These are phyloP conservation scores for Pseudonitzschia multistriata DNA, from an alignment of 108 stramenopile genomes.

Conservation along the genomic window DNA sequence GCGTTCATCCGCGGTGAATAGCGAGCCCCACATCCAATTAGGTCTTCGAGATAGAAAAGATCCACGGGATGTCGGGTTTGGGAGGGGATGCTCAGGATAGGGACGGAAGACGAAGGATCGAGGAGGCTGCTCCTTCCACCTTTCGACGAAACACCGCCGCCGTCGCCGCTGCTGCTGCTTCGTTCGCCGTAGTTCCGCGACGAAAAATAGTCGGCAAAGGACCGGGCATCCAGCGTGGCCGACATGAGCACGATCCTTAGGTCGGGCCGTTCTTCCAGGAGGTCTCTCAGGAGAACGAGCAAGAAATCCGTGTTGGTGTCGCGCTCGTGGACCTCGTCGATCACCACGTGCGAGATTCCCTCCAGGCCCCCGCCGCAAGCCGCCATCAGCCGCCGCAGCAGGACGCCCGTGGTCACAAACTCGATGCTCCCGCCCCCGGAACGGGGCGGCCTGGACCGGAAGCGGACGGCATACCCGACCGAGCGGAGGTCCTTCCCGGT, in stretches of 20 bases:
- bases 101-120: no score
- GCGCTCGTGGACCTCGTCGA: conserved; percentile 99
- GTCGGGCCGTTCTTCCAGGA: conserved; percentile 62
- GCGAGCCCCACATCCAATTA: not conserved
- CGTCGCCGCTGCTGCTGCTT: no score
- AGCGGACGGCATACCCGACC: conserved; percentile 79
- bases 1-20: not conserved
- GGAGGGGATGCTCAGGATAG: conserved; percentile 54
- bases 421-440: conserved; percentile 46
- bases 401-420: conserved; percentile 83
- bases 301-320: conserved; percentile 96
- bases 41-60: not conserved
- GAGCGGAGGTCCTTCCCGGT: conserved; percentile 22
- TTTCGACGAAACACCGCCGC: no score
- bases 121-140: no score
- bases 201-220: conserved; percentile 95
- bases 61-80: not conserved
- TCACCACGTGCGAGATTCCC: conserved; percentile 73
- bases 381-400: conserved; percentile 63
- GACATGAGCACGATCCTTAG: conserved; percentile 91
- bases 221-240: conserved; percentile 97
- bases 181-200: conserved; percentile 88
- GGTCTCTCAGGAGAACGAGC: conserved; percentile 94
- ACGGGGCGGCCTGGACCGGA: conserved; percentile 34
- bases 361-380: not conserved